A percentile compares a stretch with the other conserved stretches of the same genome.
Conservation (phyloP, 2,329 filamentous ascomycete species). For the Penicillium italicum region DNA sequence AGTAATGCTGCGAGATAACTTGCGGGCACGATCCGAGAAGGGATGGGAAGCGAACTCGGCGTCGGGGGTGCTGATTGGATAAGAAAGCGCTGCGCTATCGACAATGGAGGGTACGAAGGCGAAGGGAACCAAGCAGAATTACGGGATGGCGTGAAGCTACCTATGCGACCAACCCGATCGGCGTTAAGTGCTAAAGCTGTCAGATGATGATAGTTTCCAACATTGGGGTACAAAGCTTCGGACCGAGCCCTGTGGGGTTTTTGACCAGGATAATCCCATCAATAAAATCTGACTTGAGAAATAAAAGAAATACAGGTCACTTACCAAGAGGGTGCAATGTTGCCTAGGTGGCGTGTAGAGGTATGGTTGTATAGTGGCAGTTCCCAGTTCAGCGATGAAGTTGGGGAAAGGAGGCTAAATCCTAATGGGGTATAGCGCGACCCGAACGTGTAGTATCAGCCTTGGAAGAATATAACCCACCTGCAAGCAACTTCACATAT, state of each 20-base stretch:
- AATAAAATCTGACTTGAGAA: neutral
- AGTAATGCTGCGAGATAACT: constrained; percentile 13
- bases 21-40: constrained; percentile 12
- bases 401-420: constrained; percentile 8
- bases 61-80: constrained; percentile 18
- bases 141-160: constrained; percentile 27
- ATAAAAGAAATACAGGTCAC: neutral
- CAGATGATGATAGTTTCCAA: constrained; percentile 19
- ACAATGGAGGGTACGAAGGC: constrained; percentile 10
- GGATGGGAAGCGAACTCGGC: constrained; percentile 10
- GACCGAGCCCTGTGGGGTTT: constrained; percentile 4
- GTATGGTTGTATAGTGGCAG: neutral
- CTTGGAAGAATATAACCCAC: neutral
- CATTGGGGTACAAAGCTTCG: constrained; percentile 3
- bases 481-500: neutral
- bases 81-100: constrained; percentile 21
- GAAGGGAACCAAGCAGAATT: constrained; percentile 15
- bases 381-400: neutral
- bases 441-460: neutral
- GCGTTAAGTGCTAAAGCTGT: constrained; percentile 16
- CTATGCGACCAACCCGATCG: constrained; percentile 25
- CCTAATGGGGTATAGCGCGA: neutral
- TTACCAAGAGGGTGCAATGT: neutral
- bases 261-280: neutral
- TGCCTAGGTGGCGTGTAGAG: neutral